A percentile compares a stretch with the other conserved stretches of the same genome.
Evolutionary conservation across 2,329 filamentous ascomycete species (phyloP).

Genomic region (Calonectria hongkongensis): DNA sequence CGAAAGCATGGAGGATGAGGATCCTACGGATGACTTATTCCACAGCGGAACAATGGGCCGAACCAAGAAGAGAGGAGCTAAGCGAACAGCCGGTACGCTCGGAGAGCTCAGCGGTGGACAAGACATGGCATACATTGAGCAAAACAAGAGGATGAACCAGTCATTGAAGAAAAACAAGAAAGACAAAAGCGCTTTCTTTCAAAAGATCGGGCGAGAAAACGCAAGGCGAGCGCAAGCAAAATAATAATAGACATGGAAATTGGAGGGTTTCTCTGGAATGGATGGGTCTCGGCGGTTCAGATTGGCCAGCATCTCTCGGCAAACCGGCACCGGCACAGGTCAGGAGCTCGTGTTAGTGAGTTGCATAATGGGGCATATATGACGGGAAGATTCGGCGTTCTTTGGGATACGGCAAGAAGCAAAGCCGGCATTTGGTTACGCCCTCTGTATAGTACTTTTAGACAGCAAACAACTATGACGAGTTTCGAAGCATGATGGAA

Average conservation of each 20-base stretch:
- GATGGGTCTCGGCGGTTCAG: slow-evolving; percentile 27
- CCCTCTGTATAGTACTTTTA: slow-evolving; percentile 34
- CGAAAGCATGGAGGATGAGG: slow-evolving; percentile 83
- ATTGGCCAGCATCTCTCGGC: slow-evolving; percentile 35
- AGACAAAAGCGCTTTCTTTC: slow-evolving; percentile 64
- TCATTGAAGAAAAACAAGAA: slow-evolving; percentile 62
- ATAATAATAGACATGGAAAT: slow-evolving; percentile 48
- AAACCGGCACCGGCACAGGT: slow-evolving; percentile 26
- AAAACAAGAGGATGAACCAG: slow-evolving; percentile 82
- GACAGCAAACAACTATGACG: slow-evolving; percentile 29
- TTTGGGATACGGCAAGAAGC: slow-evolving; percentile 37
- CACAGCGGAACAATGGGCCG: slow-evolving; percentile 67
- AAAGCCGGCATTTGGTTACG: slow-evolving; percentile 40
- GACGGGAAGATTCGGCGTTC: slow-evolving; percentile 52
- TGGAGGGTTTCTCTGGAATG: slow-evolving; percentile 24
- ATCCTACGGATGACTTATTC: slow-evolving; percentile 70
- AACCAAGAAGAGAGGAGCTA: slow-evolving; percentile 75
- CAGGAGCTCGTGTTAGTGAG: slow-evolving; percentile 33
- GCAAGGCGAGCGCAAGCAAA: slow-evolving; percentile 60
- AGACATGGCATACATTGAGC: slow-evolving; percentile 97
- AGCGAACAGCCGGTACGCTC: slow-evolving; percentile 88
- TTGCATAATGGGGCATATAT: slow-evolving; percentile 38
- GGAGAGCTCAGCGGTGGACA: slow-evolving; percentile 92
- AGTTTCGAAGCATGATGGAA: slow-evolving; percentile 11
- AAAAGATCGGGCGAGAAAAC: slow-evolving; percentile 65